Evolutionary conservation across 352 stramenopile species (phyloP).

Genomic region (Pythium guiyangense): DNA sequence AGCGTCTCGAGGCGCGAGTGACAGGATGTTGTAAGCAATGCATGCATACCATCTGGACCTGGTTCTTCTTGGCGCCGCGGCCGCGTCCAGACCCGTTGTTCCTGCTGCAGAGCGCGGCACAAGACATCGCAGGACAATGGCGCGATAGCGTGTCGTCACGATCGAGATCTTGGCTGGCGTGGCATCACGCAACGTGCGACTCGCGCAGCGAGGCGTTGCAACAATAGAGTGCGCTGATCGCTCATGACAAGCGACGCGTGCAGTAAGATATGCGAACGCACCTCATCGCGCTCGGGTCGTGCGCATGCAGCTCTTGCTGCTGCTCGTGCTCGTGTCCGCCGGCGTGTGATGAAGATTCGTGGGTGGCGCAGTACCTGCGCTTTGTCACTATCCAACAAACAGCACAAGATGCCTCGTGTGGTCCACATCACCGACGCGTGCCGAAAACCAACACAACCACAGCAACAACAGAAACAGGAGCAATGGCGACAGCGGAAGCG

Average conservation of each 20-base stretch:
- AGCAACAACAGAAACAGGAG: background rate
- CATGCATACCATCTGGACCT: slow-evolving; percentile 8
- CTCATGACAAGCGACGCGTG: no score
- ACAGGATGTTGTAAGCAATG: background rate
- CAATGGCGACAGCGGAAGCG: slow-evolving; percentile 25
- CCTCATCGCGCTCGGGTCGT: slow-evolving; percentile 33
- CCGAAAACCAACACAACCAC: slow-evolving; percentile 6
- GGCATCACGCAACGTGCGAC: no score
- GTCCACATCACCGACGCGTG: background rate
- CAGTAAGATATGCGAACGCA: slow-evolving; percentile 10
- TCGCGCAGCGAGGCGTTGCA: no score
- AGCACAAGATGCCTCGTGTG: background rate
- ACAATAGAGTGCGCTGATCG: no score
- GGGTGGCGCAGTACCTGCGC: background rate
- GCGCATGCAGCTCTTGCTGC: slow-evolving; percentile 9
- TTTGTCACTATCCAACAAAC: background rate
- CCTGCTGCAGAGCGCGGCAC: slow-evolving; percentile 4
- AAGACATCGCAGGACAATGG: no score
- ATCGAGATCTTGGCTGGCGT: background rate
- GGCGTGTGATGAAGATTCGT: slow-evolving; percentile 9
- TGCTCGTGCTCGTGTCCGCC: background rate
- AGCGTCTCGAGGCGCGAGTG: background rate
- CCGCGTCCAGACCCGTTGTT: slow-evolving; percentile 14
- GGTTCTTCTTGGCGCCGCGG: slow-evolving; percentile 9
- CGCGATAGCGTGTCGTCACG: background rate